phyloP scores from a whole-genome alignment of 805 yeast genomes.

The Cyberlindnera xishuangbannaensis region DNA sequence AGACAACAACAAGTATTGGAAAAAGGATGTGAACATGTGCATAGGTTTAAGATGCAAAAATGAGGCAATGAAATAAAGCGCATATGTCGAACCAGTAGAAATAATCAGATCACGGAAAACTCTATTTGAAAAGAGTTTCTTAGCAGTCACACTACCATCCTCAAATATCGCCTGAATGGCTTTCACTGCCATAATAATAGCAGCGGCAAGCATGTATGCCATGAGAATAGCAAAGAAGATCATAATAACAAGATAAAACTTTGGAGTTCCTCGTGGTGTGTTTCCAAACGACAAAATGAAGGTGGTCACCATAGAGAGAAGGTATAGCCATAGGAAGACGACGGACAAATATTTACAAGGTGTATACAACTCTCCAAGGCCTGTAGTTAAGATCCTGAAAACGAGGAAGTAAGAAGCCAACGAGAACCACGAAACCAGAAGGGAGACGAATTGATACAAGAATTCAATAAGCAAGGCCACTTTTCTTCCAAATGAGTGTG shows the following conservation, averaged over 20 bases:
- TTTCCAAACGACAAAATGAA: constrained; percentile 91
- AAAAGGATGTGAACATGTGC: constrained; percentile 84
- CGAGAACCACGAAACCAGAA: constrained; percentile 88
- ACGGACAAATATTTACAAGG: constrained; percentile 77
- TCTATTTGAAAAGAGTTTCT: constrained; percentile 49
- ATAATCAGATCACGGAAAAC: constrained; percentile 83
- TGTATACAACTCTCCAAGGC: constrained; percentile 63
- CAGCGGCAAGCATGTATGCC: constrained; percentile 86
- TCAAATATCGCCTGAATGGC: constrained; percentile 50
- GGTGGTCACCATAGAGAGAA: constrained; percentile 73
- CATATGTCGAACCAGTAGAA: constrained; percentile 82
- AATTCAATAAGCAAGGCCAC: constrained; percentile 72
- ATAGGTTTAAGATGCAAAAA: constrained; percentile 82
- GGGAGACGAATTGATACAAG: constrained; percentile 64
- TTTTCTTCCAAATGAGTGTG: constrained; percentile 66
- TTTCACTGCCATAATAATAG: constrained; percentile 70
- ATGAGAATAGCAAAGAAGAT: constrained; percentile 79
- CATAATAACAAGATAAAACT: constrained; percentile 69
- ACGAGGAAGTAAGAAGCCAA: constrained; percentile 86
- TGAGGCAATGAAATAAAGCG: constrained; percentile 73
- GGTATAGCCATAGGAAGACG: constrained; percentile 78
- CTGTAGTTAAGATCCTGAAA: constrained; percentile 78
- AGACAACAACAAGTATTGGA: constrained; percentile 75
- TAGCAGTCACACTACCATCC: constrained; percentile 32
- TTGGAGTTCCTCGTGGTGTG: constrained; percentile 85